phyloP scores from a whole-genome alignment of 768 basidiomycete species.

The Leucocoprinus leucothites region DNA sequence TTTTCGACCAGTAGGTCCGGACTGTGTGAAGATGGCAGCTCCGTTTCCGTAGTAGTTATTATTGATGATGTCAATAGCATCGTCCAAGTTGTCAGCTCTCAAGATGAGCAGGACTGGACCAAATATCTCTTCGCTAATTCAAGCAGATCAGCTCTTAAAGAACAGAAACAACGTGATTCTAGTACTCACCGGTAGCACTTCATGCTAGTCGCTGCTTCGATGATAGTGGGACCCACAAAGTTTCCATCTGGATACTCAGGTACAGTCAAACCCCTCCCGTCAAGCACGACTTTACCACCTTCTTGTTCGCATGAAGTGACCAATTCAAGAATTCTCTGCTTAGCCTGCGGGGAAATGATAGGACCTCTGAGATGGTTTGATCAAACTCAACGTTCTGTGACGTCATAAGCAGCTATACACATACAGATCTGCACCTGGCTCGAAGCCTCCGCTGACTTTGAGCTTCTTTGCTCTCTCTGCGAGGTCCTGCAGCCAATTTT shows the following conservation, averaged over 20 bases:
- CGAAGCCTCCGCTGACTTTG: slow-evolving; percentile 89
- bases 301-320: slow-evolving; percentile 74
- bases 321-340: slow-evolving; percentile 68
- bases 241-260: slow-evolving; percentile 83
- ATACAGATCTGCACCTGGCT: slow-evolving; percentile 78
- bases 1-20: slow-evolving; percentile 90
- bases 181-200: slow-evolving; percentile 74
- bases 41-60: slow-evolving; percentile 91
- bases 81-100: slow-evolving; percentile 80
- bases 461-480: slow-evolving; percentile 77
- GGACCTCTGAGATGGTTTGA: slow-evolving; percentile 50
- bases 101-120: slow-evolving; percentile 85
- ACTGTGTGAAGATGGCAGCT: slow-evolving; percentile 94
- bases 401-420: slow-evolving; percentile 14
- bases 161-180: slow-evolving; percentile 1
- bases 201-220: slow-evolving; percentile 83
- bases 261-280: slow-evolving; percentile 73
- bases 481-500: slow-evolving; percentile 83
- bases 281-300: slow-evolving; percentile 84
- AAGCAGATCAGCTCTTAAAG: not conserved
- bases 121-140: slow-evolving; percentile 85
- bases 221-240: slow-evolving; percentile 90
- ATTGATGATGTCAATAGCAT: slow-evolving; percentile 89
- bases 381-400: slow-evolving; percentile 7
- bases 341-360: slow-evolving; percentile 80